These are phyloP conservation scores for Neopestalotiopsis sp. DNA, from an alignment of 2,329 filamentous ascomycete species.

Conservation along the genomic window DNA sequence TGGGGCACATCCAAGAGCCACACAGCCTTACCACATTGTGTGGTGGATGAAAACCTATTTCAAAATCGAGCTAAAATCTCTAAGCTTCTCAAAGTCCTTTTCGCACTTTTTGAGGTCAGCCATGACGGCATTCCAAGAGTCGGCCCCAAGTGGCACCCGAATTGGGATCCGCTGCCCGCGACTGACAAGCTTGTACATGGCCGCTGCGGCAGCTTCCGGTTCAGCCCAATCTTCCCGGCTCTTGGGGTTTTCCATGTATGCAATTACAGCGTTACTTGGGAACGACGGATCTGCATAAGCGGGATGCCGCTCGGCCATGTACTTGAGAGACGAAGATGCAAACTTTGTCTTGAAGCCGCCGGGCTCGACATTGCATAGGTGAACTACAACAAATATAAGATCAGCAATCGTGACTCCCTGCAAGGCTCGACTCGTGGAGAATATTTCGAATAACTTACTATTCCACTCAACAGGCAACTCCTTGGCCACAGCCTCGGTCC, in stretches of 20 bases:
- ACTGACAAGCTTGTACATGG: slow-evolving; percentile 41
- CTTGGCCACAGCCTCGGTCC: slow-evolving; percentile 27
- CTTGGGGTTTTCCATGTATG: slow-evolving; percentile 33
- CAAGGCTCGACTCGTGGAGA: too few relatives aligned
- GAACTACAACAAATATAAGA: slow-evolving; percentile 31
- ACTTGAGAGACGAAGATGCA: slow-evolving; percentile 33
- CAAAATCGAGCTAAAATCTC: slow-evolving; percentile 33
- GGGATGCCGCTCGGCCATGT: slow-evolving; percentile 43
- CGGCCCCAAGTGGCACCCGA: slow-evolving; percentile 46
- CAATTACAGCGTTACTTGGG: slow-evolving; percentile 32
- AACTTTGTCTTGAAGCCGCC: slow-evolving; percentile 45
- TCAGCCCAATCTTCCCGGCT: slow-evolving; percentile 38
- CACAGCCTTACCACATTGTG: too few relatives aligned
- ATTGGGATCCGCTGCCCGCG: slow-evolving; percentile 43
- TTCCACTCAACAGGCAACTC: slow-evolving; percentile 29
- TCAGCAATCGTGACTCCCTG: too few relatives aligned
- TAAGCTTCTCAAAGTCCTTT: slow-evolving; percentile 40
- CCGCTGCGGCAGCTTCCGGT: slow-evolving; percentile 39
- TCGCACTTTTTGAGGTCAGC: slow-evolving; percentile 39
- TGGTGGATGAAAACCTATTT: too few relatives aligned
- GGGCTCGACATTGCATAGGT: slow-evolving; percentile 49
- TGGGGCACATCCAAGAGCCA: too few relatives aligned
- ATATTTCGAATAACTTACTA: too few relatives aligned
- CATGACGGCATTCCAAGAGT: slow-evolving; percentile 41
- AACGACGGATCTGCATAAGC: slow-evolving; percentile 41